Evolutionary conservation across 2,329 filamentous ascomycete species (phyloP).

Genomic region (Diplodia intermedia): DNA sequence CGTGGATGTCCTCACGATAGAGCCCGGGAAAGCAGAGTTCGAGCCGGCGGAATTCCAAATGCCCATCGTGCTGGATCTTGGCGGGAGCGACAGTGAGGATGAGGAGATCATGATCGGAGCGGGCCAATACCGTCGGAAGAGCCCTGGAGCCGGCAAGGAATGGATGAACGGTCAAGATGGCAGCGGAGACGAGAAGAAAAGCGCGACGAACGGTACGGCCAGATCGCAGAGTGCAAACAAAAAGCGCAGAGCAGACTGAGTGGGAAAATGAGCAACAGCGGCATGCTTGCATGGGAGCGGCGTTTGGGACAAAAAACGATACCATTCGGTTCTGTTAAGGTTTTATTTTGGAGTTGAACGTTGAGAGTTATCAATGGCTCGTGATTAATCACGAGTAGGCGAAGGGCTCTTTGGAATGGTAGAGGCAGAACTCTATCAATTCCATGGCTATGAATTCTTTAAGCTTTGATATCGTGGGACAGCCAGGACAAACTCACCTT

Average conservation of each 20-base stretch:
- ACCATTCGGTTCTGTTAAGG: conserved; percentile 2
- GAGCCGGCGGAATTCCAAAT: conserved; percentile 75
- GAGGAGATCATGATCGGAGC: conserved; percentile 73
- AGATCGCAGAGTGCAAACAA: conserved; percentile 44
- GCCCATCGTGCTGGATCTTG: conserved; percentile 91
- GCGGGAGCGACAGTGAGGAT: conserved; percentile 94
- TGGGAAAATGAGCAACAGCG: conserved; percentile 21
- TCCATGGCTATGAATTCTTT: no score
- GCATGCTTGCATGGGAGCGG: conserved; percentile 27
- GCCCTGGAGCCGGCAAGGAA: conserved; percentile 74
- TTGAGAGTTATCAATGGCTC: neutral
- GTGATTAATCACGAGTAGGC: neutral
- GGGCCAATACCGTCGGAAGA: conserved; percentile 87
- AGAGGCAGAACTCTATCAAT: no score
- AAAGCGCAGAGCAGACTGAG: conserved; percentile 43
- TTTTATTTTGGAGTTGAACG: neutral
- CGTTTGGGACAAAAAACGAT: conserved; percentile 13
- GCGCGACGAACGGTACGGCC: conserved; percentile 40
- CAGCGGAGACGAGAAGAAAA: conserved; percentile 47
- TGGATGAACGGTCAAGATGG: conserved; percentile 63
- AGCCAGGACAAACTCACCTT: no score
- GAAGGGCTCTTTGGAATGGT: no score
- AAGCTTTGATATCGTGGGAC: no score
- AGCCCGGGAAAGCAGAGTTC: conserved; percentile 64
- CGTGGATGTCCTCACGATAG: conserved; percentile 84